Conservation (phyloP, 495 filamentous ascomycete species). For the Talaromyces proteolyticus region DNA sequence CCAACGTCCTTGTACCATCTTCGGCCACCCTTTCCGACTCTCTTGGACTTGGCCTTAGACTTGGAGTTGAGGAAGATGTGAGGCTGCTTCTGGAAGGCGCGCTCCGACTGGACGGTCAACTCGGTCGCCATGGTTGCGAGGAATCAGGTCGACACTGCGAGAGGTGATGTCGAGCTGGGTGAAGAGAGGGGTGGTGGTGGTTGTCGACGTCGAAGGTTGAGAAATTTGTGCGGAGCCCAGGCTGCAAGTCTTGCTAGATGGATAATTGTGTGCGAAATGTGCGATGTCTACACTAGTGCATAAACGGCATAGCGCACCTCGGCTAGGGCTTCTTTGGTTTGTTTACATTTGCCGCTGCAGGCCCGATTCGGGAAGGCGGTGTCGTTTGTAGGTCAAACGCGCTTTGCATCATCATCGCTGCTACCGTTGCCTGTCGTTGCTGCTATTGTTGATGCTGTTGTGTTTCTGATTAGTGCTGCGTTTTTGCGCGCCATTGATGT, state of each 20-base stretch:
- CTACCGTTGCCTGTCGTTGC: background rate
- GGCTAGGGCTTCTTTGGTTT: slow-evolving; percentile 41
- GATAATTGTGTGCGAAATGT: slow-evolving; percentile 37
- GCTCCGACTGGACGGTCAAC: slow-evolving; percentile 96
- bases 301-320: slow-evolving; percentile 22
- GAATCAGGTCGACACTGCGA: slow-evolving; percentile 31
- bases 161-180: slow-evolving; percentile 31
- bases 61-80: slow-evolving; percentile 98
- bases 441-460: too few species aligned
- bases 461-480: background rate
- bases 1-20: slow-evolving; percentile 99
- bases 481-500: slow-evolving; percentile 6
- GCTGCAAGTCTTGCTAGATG: slow-evolving; percentile 4
- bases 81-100: slow-evolving; percentile 98
- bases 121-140: slow-evolving; percentile 94
- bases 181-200: slow-evolving; percentile 24
- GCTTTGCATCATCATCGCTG: background rate
- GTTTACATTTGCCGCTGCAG: slow-evolving; percentile 32
- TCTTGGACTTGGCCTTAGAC: slow-evolving; percentile 78
- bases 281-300: slow-evolving; percentile 27
- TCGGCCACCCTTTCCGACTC: slow-evolving; percentile 76
- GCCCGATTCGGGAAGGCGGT: slow-evolving; percentile 2
- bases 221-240: slow-evolving; percentile 25
- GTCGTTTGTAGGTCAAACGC: slow-evolving; percentile 1
- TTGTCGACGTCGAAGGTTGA: slow-evolving; percentile 34